Conservation (phyloP, 2,329 filamentous ascomycete genomes). For the Didymella pomorum region DNA sequence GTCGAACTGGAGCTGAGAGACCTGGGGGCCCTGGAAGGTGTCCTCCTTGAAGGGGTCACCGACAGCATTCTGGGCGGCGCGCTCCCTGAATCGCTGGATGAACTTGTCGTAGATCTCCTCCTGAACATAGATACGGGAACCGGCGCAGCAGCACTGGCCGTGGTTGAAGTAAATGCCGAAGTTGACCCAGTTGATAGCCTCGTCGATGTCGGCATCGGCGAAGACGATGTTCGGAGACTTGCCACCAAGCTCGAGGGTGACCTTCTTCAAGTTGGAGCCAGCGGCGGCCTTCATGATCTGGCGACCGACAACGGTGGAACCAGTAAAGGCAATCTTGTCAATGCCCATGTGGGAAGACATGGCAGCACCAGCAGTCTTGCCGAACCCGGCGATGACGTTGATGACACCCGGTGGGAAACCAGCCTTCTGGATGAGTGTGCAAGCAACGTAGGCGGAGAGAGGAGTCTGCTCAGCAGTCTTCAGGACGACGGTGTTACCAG, state of each 20-base stretch:
- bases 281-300: slow-evolving; percentile 83
- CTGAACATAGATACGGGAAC: slow-evolving; percentile 85
- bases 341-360: slow-evolving; percentile 79
- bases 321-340: slow-evolving; percentile 85
- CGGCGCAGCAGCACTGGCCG: slow-evolving; percentile 74
- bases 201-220: slow-evolving; percentile 77
- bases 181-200: slow-evolving; percentile 81
- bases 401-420: slow-evolving; percentile 81
- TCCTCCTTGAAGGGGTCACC: slow-evolving; percentile 81
- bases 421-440: slow-evolving; percentile 73
- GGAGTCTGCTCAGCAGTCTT: slow-evolving; percentile 82
- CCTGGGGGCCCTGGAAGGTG: slow-evolving; percentile 89
- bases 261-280: slow-evolving; percentile 80
- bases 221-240: slow-evolving; percentile 85
- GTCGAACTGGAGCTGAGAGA: slow-evolving; percentile 85
- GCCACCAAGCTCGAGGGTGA: slow-evolving; percentile 80
- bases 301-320: slow-evolving; percentile 76
- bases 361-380: slow-evolving; percentile 79
- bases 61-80: slow-evolving; percentile 76
- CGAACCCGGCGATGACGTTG: slow-evolving; percentile 80
- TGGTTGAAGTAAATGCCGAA: slow-evolving; percentile 67
- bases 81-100: slow-evolving; percentile 78
- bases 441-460: slow-evolving; percentile 71
- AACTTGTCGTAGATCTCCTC: slow-evolving; percentile 90
- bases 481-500: slow-evolving; percentile 75